Evolutionary conservation across 1,284 basidiomycete genomes (phyloP).

Genomic region (Leccinum cinnamomeum): DNA sequence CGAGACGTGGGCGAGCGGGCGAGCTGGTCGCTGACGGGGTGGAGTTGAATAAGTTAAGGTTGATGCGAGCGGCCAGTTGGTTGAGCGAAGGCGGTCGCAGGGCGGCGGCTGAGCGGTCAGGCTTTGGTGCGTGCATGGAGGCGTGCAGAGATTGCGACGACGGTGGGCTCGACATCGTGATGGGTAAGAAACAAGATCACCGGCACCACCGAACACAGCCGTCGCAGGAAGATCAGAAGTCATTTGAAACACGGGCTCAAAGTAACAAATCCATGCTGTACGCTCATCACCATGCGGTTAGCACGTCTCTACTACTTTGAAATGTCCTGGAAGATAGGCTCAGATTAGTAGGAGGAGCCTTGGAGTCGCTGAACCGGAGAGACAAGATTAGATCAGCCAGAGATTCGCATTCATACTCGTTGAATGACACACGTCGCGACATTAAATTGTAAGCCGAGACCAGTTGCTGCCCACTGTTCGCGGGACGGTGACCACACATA

Average conservation of each 20-base stretch:
- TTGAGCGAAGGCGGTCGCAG: conserved; percentile 69
- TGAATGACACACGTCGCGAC: neutral
- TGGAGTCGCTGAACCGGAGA: neutral
- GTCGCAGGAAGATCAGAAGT: neutral
- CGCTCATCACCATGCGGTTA: neutral
- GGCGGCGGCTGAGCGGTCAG: conserved; percentile 37
- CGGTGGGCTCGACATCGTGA: conserved; percentile 35
- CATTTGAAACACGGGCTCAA: neutral
- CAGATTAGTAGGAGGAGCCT: neutral
- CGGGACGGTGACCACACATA: neutral
- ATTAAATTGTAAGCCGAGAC: neutral
- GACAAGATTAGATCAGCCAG: neutral
- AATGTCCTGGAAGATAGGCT: neutral
- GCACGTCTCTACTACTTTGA: neutral
- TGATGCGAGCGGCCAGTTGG: conserved; percentile 76
- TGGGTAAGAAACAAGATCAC: conserved; percentile 19
- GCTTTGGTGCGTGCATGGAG: conserved; percentile 41
- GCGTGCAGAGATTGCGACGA: conserved; percentile 31
- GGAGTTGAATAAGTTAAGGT: conserved; percentile 41
- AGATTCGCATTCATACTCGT: too few species aligned
- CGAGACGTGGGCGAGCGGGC: conserved; percentile 63
- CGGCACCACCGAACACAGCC: neutral
- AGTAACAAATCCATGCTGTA: neutral
- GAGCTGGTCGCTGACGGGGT: conserved; percentile 34
- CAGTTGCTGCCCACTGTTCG: neutral